Conservation (phyloP, 208 protist species). For the Polymyxa betae region DNA sequence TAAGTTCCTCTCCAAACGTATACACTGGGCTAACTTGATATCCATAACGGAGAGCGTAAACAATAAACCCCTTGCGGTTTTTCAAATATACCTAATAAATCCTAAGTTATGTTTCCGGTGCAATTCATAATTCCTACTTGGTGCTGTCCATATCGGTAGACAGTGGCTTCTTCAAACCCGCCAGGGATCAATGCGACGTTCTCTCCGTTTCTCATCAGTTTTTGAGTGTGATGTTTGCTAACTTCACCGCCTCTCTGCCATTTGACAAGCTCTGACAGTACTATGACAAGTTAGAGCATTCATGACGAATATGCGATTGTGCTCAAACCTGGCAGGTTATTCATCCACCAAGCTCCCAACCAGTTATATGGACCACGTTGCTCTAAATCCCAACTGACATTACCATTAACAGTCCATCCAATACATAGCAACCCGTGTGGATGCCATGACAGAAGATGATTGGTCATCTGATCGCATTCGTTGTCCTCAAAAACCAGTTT, state of each 20-base stretch:
- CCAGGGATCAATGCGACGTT: neutral
- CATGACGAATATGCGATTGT: no score
- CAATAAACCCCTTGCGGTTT: neutral
- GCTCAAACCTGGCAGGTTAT: neutral
- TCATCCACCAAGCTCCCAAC: slow-evolving; percentile 6
- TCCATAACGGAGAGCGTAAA: neutral
- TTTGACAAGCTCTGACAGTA: neutral
- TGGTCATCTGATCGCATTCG: neutral
- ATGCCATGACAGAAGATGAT: neutral
- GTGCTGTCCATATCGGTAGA: neutral
- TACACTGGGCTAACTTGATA: neutral
- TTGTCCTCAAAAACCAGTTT: neutral
- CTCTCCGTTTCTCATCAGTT: neutral
- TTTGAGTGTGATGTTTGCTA: neutral
- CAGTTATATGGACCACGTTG: neutral
- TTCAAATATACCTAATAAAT: neutral
- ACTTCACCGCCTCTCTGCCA: neutral
- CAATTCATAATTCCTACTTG: neutral
- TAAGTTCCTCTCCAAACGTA: slow-evolving; percentile 10
- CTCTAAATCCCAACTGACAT: neutral
- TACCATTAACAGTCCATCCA: neutral
- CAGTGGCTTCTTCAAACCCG: neutral
- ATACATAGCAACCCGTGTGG: neutral
- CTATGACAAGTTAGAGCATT: no score
- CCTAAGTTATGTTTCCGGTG: neutral